Conservation (phyloP, 306 rosid species). For the Albizia julibrissin region DNA sequence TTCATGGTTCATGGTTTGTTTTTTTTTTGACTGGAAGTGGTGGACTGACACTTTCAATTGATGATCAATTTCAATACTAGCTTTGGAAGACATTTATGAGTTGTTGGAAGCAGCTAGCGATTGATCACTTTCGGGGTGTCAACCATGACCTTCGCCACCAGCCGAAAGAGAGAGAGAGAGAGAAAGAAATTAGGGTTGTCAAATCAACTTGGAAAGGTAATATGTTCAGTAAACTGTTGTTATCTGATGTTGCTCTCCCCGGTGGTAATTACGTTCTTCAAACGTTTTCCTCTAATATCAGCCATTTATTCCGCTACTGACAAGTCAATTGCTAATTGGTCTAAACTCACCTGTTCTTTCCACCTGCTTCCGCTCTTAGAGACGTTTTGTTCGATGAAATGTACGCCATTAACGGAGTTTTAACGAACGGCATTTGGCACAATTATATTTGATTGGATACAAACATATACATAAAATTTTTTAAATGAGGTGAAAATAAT, state of each 20-base stretch:
- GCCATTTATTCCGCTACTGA: too few relatives aligned
- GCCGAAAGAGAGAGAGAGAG: background rate
- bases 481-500: too few relatives aligned
- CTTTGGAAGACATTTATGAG: background rate
- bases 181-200: background rate
- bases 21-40: background rate
- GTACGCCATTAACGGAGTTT: background rate
- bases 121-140: background rate
- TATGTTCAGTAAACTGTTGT: background rate
- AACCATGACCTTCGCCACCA: background rate
- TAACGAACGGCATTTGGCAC: too few relatives aligned
- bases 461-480: too few relatives aligned
- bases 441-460: too few relatives aligned
- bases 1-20: background rate
- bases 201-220: background rate
- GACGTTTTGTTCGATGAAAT: background rate
- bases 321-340: too few relatives aligned
- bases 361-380: background rate
- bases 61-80: background rate
- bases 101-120: background rate
- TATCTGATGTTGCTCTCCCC: background rate
- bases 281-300: too few relatives aligned
- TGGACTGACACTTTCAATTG: background rate
- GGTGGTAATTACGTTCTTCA: background rate
- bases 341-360: background rate